phyloP scores from a whole-genome alignment of 352 stramenopile species.

The Sclerospora graminicola region DNA sequence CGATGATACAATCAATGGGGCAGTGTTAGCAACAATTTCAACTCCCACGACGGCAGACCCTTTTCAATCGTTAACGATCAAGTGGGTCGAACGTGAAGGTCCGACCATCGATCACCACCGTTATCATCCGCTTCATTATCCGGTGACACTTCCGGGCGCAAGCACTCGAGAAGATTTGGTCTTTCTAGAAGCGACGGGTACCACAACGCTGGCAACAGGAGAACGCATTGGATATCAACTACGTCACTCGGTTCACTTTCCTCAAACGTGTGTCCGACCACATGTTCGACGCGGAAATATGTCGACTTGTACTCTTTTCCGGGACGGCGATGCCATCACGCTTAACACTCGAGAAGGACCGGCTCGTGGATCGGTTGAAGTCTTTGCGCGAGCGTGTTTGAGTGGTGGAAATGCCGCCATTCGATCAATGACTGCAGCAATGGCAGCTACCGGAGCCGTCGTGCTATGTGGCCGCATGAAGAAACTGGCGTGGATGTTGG shows the following conservation, averaged over 20 bases:
- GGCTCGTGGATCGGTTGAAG: constrained; percentile 16
- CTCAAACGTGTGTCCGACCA: constrained; percentile 24
- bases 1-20: constrained; percentile 31
- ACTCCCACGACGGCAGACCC: constrained; percentile 29
- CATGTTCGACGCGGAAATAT: constrained; percentile 35
- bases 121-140: constrained; percentile 29
- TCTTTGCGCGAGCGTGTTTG: constrained; percentile 21
- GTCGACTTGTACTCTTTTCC: constrained; percentile 46
- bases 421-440: constrained; percentile 15
- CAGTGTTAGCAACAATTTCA: constrained; percentile 37
- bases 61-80: constrained; percentile 43
- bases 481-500: constrained; percentile 51
- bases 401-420: constrained; percentile 24
- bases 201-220: constrained; percentile 27
- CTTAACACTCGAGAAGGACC: constrained; percentile 14
- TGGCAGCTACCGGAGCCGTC: constrained; percentile 22
- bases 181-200: constrained; percentile 43
- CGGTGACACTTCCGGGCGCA: constrained; percentile 20
- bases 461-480: constrained; percentile 55
- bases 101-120: constrained; percentile 22
- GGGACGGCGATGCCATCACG: constrained; percentile 19
- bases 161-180: constrained; percentile 48
- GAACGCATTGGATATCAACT: constrained; percentile 53
- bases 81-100: constrained; percentile 42
- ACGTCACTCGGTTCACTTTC: constrained; percentile 52